These are phyloP conservation scores for Candida palmyrensis DNA, from an alignment of 805 yeast genomes.

Conservation along the genomic window DNA sequence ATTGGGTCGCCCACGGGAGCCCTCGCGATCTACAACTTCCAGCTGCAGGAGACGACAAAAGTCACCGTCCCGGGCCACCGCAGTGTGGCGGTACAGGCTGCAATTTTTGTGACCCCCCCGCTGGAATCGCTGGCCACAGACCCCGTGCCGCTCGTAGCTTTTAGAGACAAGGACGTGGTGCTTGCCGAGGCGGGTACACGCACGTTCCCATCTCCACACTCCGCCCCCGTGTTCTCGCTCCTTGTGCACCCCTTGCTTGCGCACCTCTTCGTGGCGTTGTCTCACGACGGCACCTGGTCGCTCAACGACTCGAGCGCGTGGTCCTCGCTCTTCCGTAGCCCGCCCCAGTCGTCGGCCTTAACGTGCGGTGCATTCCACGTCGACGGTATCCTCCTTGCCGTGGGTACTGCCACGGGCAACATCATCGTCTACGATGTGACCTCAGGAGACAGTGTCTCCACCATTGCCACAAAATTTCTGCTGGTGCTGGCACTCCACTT, in stretches of 20 bases:
- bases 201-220: background rate
- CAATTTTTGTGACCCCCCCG: background rate
- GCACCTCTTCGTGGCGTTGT: conserved; percentile 22
- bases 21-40: conserved; percentile 2
- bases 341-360: conserved; percentile 7
- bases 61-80: too few species aligned
- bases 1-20: conserved; percentile 13
- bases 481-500: conserved; percentile 37
- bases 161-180: background rate
- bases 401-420: conserved; percentile 28
- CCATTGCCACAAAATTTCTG: conserved; percentile 10
- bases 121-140: background rate
- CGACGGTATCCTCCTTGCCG: conserved; percentile 43
- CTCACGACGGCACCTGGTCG: conserved; percentile 17
- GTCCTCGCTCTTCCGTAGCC: background rate
- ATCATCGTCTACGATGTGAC: conserved; percentile 37
- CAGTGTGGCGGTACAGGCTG: too few species aligned
- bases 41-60: too few species aligned
- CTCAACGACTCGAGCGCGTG: conserved; percentile 8
- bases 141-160: background rate
- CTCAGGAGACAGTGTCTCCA: conserved; percentile 15
- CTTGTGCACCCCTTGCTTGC: conserved; percentile 29
- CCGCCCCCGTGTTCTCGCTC: conserved; percentile 5
- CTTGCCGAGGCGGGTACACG: background rate
- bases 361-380: conserved; percentile 35